Percentiles rank a stretch among this genome's conserved stretches.
Evolutionary conservation across 768 basidiomycete genomes (phyloP).

Genomic region (Collybia sp.): DNA sequence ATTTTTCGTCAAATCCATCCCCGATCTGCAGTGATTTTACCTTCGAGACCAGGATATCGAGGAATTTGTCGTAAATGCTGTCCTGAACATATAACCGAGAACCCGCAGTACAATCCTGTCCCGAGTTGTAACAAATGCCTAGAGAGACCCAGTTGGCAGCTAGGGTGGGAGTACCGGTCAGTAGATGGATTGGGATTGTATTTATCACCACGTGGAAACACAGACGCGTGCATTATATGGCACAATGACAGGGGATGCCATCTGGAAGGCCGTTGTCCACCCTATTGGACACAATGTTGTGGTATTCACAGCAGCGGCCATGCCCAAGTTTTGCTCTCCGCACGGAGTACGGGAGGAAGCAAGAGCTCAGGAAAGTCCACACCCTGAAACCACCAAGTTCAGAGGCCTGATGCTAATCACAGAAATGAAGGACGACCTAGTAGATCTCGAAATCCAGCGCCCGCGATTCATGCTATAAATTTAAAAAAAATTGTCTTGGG

Average conservation of each 20-base stretch:
- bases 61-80: conserved; percentile 80
- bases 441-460: too few relatives aligned
- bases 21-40: conserved; percentile 71
- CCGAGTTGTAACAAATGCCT: conserved; percentile 84
- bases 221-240: too few relatives aligned
- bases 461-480: not conserved
- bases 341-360: too few relatives aligned
- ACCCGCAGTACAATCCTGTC: conserved; percentile 93
- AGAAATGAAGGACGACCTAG: too few relatives aligned
- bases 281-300: too few relatives aligned
- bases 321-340: too few relatives aligned
- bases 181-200: not conserved
- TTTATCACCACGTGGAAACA: not conserved
- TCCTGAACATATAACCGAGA: conserved; percentile 90
- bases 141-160: conserved; percentile 85
- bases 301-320: too few relatives aligned
- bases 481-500: not conserved
- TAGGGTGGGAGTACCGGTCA: conserved; percentile 15
- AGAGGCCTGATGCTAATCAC: too few relatives aligned
- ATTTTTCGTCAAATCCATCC: conserved; percentile 73
- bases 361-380: too few relatives aligned
- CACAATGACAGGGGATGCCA: too few relatives aligned
- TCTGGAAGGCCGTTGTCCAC: too few relatives aligned
- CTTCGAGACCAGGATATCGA: conserved; percentile 58
- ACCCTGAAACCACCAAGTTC: too few relatives aligned